These are phyloP conservation scores for Rubia tinctorum DNA, from an alignment of 305 asterid genomes.

Conservation along the genomic window DNA sequence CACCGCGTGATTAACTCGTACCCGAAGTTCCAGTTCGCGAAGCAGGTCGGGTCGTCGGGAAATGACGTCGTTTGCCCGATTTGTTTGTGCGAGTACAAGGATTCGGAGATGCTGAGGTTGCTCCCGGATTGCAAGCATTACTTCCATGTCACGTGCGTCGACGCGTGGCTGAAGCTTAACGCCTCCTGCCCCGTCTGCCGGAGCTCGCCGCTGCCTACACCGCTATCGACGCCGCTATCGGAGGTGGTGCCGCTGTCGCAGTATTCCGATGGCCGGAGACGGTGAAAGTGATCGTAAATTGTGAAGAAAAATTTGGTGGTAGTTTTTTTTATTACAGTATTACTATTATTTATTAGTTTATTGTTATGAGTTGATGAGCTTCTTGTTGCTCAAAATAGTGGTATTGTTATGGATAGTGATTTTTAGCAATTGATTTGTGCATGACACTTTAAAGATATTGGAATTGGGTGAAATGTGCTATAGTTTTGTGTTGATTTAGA, in stretches of 20 bases:
- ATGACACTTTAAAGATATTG: neutral
- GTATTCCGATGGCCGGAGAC: conserved; percentile 81
- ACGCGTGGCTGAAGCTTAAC: conserved; percentile 94
- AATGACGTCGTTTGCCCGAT: conserved; percentile 64
- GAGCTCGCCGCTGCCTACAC: conserved; percentile 93
- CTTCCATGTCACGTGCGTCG: conserved; percentile 84
- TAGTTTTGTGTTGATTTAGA: too few relatives aligned
- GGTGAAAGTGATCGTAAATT: neutral
- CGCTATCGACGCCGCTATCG: conserved; percentile 87
- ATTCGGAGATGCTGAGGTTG: conserved; percentile 82
- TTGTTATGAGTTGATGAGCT: neutral
- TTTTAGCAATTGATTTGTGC: neutral
- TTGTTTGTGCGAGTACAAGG: conserved; percentile 82
- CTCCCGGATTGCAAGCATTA: conserved; percentile 89
- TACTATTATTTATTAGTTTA: too few relatives aligned
- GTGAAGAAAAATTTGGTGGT: conserved; percentile 9
- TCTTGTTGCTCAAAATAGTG: neutral
- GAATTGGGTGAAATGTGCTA: too few relatives aligned
- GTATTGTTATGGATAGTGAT: neutral
- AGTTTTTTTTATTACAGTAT: neutral
- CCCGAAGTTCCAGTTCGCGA: conserved; percentile 62
- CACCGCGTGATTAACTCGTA: conserved; percentile 76
- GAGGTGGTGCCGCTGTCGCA: conserved; percentile 98
- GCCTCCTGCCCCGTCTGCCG: conserved; percentile 93
- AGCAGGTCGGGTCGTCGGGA: conserved; percentile 28